Conservation (phyloP, 805 yeast genomes). For the Naumovozyma baii region DNA sequence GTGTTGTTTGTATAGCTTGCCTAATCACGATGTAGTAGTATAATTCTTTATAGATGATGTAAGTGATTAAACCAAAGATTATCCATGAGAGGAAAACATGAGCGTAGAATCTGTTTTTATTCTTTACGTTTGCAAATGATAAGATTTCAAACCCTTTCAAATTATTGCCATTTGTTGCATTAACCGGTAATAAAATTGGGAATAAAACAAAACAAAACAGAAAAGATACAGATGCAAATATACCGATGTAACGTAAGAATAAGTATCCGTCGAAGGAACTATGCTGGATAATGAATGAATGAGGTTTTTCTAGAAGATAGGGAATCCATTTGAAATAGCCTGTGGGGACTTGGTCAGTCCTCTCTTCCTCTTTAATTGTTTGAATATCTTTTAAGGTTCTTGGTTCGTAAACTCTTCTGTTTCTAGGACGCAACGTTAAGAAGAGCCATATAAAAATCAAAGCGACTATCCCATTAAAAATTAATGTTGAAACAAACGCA, state of each 20-base stretch:
- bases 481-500: constrained; percentile 65
- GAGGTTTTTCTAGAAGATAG: constrained; percentile 44
- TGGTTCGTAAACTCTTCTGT: constrained; percentile 73
- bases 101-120: constrained; percentile 60
- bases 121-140: constrained; percentile 50
- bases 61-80: constrained; percentile 56
- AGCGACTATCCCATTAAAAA: constrained; percentile 52
- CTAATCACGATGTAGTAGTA: constrained; percentile 61
- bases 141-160: constrained; percentile 53
- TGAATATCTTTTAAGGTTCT: constrained; percentile 41
- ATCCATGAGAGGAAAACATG: constrained; percentile 71
- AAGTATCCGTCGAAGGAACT: constrained; percentile 71
- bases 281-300: constrained; percentile 55
- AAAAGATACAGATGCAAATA: constrained; percentile 43
- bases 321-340: constrained; percentile 57
- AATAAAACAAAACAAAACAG: constrained; percentile 47
- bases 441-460: constrained; percentile 53
- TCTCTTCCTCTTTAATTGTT: constrained; percentile 34
- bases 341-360: constrained; percentile 55
- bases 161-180: constrained; percentile 57
- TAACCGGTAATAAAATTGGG: constrained; percentile 65
- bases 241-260: constrained; percentile 53
- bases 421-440: constrained; percentile 50
- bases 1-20: constrained; percentile 66
- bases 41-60: constrained; percentile 63